phyloP scores from a whole-genome alignment of 805 yeast genomes.

The Metschnikowia lunata region DNA sequence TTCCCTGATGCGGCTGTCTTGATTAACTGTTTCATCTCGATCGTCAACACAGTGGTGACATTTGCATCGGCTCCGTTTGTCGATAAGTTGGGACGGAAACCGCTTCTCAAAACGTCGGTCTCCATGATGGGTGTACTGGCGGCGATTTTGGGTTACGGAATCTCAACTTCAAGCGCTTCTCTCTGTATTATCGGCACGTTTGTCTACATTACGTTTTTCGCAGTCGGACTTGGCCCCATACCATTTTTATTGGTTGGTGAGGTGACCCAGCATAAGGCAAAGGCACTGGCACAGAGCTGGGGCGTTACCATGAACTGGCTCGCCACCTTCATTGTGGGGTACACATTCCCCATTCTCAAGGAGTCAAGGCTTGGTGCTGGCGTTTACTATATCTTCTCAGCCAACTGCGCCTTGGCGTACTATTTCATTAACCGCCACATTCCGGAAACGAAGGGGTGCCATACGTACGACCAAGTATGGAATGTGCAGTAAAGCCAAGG shows the following conservation, averaged over 20 bases:
- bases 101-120: slow-evolving; percentile 63
- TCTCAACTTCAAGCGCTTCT: slow-evolving; percentile 42
- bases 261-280: slow-evolving; percentile 75
- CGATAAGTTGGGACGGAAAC: slow-evolving; percentile 69
- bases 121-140: slow-evolving; percentile 65
- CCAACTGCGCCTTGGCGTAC: slow-evolving; percentile 48
- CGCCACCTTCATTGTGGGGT: slow-evolving; percentile 80
- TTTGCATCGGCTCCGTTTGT: slow-evolving; percentile 67
- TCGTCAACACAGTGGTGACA: slow-evolving; percentile 72
- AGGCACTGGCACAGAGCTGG: slow-evolving; percentile 85
- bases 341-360: slow-evolving; percentile 71
- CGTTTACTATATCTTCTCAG: slow-evolving; percentile 70
- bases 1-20: slow-evolving; percentile 68
- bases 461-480: slow-evolving; percentile 69
- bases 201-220: slow-evolving; percentile 77
- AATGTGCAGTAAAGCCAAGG: slow-evolving; percentile 4
- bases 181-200: slow-evolving; percentile 63
- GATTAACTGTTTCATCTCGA: slow-evolving; percentile 72
- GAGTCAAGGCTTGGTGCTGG: slow-evolving; percentile 61
- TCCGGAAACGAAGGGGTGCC: slow-evolving; percentile 76
- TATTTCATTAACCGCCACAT: slow-evolving; percentile 44
- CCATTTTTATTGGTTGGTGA: slow-evolving; percentile 88
- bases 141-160: slow-evolving; percentile 61
- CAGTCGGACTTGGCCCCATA: slow-evolving; percentile 91
- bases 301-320: slow-evolving; percentile 91